Conservation (phyloP, 2,329 filamentous ascomycete species). For the Diplocarpon mali region DNA sequence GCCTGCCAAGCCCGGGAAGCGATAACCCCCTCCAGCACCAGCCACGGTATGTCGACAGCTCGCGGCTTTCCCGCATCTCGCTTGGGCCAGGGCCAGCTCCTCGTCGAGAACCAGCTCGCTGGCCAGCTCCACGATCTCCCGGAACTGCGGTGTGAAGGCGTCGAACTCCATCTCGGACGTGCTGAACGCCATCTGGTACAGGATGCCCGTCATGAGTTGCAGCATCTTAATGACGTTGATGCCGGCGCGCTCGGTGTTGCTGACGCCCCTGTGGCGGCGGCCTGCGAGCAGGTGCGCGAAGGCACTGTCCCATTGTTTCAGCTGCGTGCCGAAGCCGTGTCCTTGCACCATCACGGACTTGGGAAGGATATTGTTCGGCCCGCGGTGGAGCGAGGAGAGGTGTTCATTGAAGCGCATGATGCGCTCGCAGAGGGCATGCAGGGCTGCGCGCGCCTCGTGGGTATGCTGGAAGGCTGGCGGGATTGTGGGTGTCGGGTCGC, state of each 20-base stretch:
- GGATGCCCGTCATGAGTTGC: slow-evolving; percentile 44
- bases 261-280: slow-evolving; percentile 35
- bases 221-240: slow-evolving; percentile 53
- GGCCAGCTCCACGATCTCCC: slow-evolving; percentile 44
- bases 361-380: slow-evolving; percentile 37
- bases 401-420: slow-evolving; percentile 49
- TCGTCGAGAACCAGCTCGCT: slow-evolving; percentile 41
- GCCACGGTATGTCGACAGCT: no score
- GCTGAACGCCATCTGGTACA: slow-evolving; percentile 50
- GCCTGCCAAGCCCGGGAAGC: slow-evolving; percentile 11
- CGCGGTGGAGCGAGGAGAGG: slow-evolving; percentile 35
- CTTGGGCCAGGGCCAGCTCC: slow-evolving; percentile 18
- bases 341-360: slow-evolving; percentile 17
- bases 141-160: slow-evolving; percentile 39
- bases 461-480: slow-evolving; percentile 35
- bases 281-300: slow-evolving; percentile 44
- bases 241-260: slow-evolving; percentile 43
- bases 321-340: slow-evolving; percentile 36
- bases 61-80: slow-evolving; percentile 15
- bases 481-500: slow-evolving; percentile 15
- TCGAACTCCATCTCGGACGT: slow-evolving; percentile 49
- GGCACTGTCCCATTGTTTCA: slow-evolving; percentile 44
- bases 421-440: slow-evolving; percentile 44
- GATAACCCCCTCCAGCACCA: no score
- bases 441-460: slow-evolving; percentile 43